phyloP scores from a whole-genome alignment of 371 early-diverging fungal genomes.

The Rhizomucor pusillus region DNA sequence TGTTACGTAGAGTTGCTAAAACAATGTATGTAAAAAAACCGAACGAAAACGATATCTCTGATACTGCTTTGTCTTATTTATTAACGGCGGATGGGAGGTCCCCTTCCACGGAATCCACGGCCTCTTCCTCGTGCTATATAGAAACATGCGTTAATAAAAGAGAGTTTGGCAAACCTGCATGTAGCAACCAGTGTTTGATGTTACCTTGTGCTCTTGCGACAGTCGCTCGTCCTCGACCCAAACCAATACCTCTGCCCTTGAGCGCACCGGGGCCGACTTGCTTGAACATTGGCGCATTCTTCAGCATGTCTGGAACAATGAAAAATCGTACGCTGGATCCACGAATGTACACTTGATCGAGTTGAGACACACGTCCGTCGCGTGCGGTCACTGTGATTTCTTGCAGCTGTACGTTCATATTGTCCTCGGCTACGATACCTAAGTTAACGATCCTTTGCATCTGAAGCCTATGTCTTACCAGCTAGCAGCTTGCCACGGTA shows the following conservation, averaged over 20 bases:
- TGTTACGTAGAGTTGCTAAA: too few species aligned
- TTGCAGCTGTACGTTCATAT: constrained; percentile 96
- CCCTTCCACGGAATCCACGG: constrained; percentile 31
- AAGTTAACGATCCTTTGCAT: neutral
- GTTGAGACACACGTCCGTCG: constrained; percentile 86
- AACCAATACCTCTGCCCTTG: constrained; percentile 84
- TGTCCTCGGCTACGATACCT: constrained; percentile 83
- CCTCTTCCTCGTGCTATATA: constrained; percentile 26
- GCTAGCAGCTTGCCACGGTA: constrained; percentile 95
- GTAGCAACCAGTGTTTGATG: neutral
- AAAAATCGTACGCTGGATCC: constrained; percentile 96
- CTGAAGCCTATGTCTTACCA: constrained; percentile 41
- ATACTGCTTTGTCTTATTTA: too few species aligned
- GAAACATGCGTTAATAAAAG: neutral
- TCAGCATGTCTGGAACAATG: constrained; percentile 97
- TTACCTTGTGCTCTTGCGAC: constrained; percentile 82
- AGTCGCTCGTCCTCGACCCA: constrained; percentile 84
- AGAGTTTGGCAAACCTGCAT: neutral
- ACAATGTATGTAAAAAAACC: too few species aligned
- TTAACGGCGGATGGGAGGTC: constrained; percentile 21
- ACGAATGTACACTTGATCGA: constrained; percentile 96
- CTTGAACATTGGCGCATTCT: constrained; percentile 98
- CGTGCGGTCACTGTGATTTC: constrained; percentile 91
- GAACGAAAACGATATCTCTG: too few species aligned
- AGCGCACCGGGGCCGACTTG: constrained; percentile 75